Evolutionary conservation across 2,329 filamentous ascomycete species (phyloP).

Genomic region (Exophiala calicioides): DNA sequence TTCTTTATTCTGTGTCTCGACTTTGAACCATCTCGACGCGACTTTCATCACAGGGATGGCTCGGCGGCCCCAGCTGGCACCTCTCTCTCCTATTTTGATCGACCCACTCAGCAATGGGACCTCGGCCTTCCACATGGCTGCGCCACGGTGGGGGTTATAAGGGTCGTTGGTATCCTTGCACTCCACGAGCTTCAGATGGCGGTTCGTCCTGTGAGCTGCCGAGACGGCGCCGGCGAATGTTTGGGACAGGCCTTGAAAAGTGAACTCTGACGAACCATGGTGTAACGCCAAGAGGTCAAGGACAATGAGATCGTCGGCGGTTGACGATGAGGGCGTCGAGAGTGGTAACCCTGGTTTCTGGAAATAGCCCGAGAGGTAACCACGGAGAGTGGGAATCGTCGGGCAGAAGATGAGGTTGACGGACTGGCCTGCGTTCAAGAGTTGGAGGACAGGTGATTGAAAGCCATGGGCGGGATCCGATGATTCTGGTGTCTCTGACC

Average conservation of each 20-base stretch:
- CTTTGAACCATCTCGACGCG: conserved; percentile 66
- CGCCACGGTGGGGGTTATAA: conserved; percentile 34
- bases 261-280: conserved; percentile 47
- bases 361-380: conserved; percentile 63
- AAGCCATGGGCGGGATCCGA: conserved; percentile 43
- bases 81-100: conserved; percentile 49
- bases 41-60: conserved; percentile 60
- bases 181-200: conserved; percentile 44
- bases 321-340: conserved; percentile 31
- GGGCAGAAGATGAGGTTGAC: conserved; percentile 72
- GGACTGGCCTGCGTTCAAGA: conserved; percentile 67
- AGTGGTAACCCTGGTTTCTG: conserved; percentile 41
- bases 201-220: conserved; percentile 34
- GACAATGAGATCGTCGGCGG: conserved; percentile 39
- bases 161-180: conserved; percentile 38
- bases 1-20: conserved; percentile 45
- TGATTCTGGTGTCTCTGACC: neutral
- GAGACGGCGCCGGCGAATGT: conserved; percentile 45
- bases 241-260: conserved; percentile 50
- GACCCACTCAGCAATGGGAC: conserved; percentile 65
- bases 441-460: conserved; percentile 65
- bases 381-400: conserved; percentile 74
- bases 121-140: conserved; percentile 49
- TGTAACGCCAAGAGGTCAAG: conserved; percentile 46
- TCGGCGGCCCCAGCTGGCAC: conserved; percentile 59